Percentiles rank a stretch among this genome's conserved stretches.
phyloP scores from a whole-genome alignment of 2,329 filamentous ascomycete species.

The Lojkania enalia region DNA sequence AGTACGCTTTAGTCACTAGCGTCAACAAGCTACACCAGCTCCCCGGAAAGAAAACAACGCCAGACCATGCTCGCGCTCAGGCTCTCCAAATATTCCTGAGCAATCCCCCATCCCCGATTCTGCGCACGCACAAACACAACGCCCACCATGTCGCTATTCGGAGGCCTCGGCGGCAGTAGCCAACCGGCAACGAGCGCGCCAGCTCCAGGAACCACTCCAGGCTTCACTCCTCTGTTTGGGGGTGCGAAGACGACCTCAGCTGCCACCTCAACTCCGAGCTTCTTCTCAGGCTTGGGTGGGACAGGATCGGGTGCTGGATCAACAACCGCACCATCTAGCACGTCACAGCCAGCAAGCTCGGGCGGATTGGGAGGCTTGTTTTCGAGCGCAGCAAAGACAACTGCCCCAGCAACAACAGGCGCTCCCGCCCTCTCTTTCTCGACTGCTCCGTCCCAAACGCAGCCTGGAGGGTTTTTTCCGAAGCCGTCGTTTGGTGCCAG shows the following conservation, averaged over 20 bases:
- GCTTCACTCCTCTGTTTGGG: slow-evolving; percentile 33
- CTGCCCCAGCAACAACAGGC: slow-evolving; percentile 29
- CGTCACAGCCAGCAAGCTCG: slow-evolving; percentile 31
- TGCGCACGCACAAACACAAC: slow-evolving; percentile 9
- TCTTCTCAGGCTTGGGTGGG: slow-evolving; percentile 36
- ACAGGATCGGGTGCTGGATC: slow-evolving; percentile 26
- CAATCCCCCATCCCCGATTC: slow-evolving; percentile 32
- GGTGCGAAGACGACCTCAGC: slow-evolving; percentile 23
- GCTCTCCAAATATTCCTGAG: slow-evolving; percentile 12
- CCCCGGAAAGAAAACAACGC: slow-evolving; percentile 19
- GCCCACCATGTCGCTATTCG: slow-evolving; percentile 40
- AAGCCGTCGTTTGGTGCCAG: slow-evolving; percentile 28
- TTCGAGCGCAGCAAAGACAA: slow-evolving; percentile 43
- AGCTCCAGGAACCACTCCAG: slow-evolving; percentile 19
- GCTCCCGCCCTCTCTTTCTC: slow-evolving; percentile 23
- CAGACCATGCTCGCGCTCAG: slow-evolving; percentile 22
- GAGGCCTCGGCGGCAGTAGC: slow-evolving; percentile 28
- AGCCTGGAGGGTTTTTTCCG: slow-evolving; percentile 19
- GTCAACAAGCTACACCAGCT: slow-evolving; percentile 13
- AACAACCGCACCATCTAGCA: slow-evolving; percentile 35
- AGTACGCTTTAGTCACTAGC: not conserved
- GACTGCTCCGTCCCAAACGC: slow-evolving; percentile 22
- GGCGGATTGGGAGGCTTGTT: slow-evolving; percentile 37
- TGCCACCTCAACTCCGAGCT: slow-evolving; percentile 24
- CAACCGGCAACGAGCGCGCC: slow-evolving; percentile 33